Percentiles rank a stretch among this genome's conserved stretches.
Evolutionary conservation across 768 basidiomycete genomes (phyloP).

Genomic region (Hygrophorus pudorinus): DNA sequence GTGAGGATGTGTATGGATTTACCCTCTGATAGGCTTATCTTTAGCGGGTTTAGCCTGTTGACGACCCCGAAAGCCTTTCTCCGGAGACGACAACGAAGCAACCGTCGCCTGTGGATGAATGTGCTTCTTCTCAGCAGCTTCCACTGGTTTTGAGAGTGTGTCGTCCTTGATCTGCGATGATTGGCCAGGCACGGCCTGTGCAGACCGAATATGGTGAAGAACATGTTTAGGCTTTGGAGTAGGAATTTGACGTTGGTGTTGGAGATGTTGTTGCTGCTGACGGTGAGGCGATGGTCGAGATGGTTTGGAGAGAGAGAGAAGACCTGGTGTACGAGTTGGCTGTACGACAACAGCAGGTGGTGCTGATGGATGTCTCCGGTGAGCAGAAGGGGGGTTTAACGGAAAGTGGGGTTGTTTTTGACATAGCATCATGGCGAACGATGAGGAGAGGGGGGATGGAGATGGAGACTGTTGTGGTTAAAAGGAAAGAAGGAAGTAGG

Average conservation of each 20-base stretch:
- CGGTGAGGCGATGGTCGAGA: conserved; percentile 19
- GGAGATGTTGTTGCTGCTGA: conserved; percentile 24
- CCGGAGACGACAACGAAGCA: conserved; percentile 13
- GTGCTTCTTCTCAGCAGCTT: conserved; percentile 18
- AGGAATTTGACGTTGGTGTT: conserved; percentile 20
- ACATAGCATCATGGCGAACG: conserved; percentile 34
- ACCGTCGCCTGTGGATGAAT: background rate
- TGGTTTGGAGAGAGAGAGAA: conserved; percentile 62
- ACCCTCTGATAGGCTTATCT: conserved; percentile 36
- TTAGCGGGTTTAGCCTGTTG: conserved; percentile 25
- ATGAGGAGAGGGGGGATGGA: background rate
- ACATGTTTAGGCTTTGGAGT: conserved; percentile 26
- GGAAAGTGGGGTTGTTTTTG: conserved; percentile 31
- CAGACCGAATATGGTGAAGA: conserved; percentile 15
- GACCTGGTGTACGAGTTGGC: conserved; percentile 64
- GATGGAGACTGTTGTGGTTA: background rate
- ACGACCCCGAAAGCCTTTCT: conserved; percentile 22
- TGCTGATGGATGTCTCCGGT: conserved; percentile 59
- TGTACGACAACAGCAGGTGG: conserved; percentile 59
- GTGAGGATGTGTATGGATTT: too few species aligned
- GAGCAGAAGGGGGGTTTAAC: conserved; percentile 16
- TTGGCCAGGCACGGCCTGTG: conserved; percentile 10
- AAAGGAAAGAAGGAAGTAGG: too few species aligned
- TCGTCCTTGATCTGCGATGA: background rate
- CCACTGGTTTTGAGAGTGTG: conserved; percentile 3